Percentiles rank a stretch among this genome's conserved stretches.
Conservation (phyloP, 257 asterid genomes). For the Linaria vulgaris region DNA sequence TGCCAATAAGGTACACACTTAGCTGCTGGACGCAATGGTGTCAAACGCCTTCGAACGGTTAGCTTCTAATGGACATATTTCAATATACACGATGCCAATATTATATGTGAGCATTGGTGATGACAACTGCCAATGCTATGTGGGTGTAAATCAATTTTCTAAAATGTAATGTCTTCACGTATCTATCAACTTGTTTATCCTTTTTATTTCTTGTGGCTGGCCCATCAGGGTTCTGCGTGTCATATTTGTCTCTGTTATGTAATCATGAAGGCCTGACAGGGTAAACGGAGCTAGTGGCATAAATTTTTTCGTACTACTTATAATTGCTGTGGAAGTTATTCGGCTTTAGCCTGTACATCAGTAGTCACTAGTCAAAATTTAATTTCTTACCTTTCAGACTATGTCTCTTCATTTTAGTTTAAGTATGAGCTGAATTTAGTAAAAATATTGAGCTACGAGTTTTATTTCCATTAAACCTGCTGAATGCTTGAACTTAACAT, state of each 20-base stretch:
- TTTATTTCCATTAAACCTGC: no score
- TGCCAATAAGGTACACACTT: conserved; percentile 83
- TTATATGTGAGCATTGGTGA: background rate
- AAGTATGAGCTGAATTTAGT: no score
- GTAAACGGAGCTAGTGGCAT: no score
- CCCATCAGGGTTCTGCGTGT: conserved; percentile 13
- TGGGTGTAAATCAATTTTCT: conserved; percentile 22
- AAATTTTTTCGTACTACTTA: no score
- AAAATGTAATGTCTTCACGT: conserved; percentile 2
- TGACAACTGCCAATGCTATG: conserved; percentile 20
- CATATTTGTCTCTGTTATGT: background rate
- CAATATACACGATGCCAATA: conserved; percentile 18
- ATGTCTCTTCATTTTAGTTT: no score
- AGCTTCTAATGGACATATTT: conserved; percentile 37
- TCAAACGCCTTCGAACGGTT: conserved; percentile 96
- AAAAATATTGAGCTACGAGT: no score
- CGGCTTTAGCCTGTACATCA: no score
- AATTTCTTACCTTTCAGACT: no score
- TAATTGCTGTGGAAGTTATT: conserved; percentile 14
- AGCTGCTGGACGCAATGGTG: conserved; percentile 98
- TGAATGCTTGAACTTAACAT: no score
- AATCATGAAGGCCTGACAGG: no score
- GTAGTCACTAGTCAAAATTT: no score
- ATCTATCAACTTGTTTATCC: background rate
- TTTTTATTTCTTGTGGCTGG: conserved; percentile 10